A percentile compares a stretch with the other conserved stretches of the same genome.
Evolutionary conservation across 805 yeast genomes (phyloP).

Genomic region (Pichia paraexigua): DNA sequence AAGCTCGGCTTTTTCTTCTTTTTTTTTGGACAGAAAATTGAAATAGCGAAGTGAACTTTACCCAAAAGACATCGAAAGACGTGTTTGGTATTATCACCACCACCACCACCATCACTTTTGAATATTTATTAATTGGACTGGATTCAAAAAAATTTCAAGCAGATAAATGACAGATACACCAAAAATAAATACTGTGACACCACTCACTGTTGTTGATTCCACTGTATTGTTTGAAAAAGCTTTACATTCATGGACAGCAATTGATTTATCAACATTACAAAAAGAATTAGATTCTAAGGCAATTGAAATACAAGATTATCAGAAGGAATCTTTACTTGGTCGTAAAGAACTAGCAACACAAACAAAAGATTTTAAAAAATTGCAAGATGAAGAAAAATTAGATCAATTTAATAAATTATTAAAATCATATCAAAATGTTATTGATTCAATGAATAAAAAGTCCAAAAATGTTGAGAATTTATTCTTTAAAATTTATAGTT

Average conservation of each 20-base stretch:
- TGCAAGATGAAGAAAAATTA: conserved; percentile 60
- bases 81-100: too few species aligned
- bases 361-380: conserved; percentile 80
- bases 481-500: conserved; percentile 66
- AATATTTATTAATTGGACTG: too few species aligned
- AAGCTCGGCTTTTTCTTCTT: too few species aligned
- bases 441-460: conserved; percentile 72
- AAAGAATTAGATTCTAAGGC: conserved; percentile 68
- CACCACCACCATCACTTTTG: too few species aligned
- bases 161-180: background rate
- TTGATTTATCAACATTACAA: conserved; percentile 66
- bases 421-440: conserved; percentile 77
- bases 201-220: conserved; percentile 4
- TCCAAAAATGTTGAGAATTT: conserved; percentile 66
- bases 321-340: conserved; percentile 55
- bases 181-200: background rate
- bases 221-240: conserved; percentile 41
- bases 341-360: conserved; percentile 72
- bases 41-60: too few species aligned
- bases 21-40: too few species aligned
- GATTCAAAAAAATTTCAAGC: too few species aligned
- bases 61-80: too few species aligned
- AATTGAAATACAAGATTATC: conserved; percentile 60
- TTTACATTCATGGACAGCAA: conserved; percentile 64
- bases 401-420: conserved; percentile 58